Base-by-base conservation (phyloP, 176 grass and related monocot species). In the Panicum miliaceum region DNA sequence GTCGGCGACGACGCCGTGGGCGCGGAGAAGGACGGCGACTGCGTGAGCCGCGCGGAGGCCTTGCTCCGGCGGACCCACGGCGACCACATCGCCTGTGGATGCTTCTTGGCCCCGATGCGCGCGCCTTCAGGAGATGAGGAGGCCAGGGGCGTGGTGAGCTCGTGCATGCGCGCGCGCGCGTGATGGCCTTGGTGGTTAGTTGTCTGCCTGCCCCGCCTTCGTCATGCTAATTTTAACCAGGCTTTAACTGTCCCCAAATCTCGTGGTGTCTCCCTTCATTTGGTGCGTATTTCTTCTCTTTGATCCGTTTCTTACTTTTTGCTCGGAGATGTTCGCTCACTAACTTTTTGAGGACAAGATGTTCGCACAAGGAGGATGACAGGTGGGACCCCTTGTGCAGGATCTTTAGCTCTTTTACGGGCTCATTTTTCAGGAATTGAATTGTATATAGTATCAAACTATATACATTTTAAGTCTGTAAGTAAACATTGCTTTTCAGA, bases 171-270 rank as follows among this genome's bases (percentile, higher is more conserved):
- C 75, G 37, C 64, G 87, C 83, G 88, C 83, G 78, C 64, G 88
- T 6, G 56, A 27, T 86, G 53, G 64, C 72, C 37, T 73, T 56
- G 83, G 87, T 38, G 47, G 64, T 26, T 57, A 64, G 57, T 47
- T 90, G 50, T 72, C 75, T 77, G 82, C 50, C 36, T 42, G 74
- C 57, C 63, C 12, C 50, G 56, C 47, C 48, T 15, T 38, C 37
- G 76, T 16, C 71, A 72, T 86, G 29, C 84, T 90, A 86, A 86
- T 68, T 90, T 86, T 90, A 90, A 20, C 79, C 64, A 60, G 41
- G 67, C 25, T 52, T 85, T 53, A 76, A 76, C 70, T 36, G 70
- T 62, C 69, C 32, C 50, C 0, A 75, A 20, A 54, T 88, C 66
- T 84, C 78, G 64, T 64, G 71, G 77, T 47, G 63, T 18, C 50